phyloP scores from a whole-genome alignment of 2,329 filamentous ascomycete genomes.

The Sphaerulina vaccinii region DNA sequence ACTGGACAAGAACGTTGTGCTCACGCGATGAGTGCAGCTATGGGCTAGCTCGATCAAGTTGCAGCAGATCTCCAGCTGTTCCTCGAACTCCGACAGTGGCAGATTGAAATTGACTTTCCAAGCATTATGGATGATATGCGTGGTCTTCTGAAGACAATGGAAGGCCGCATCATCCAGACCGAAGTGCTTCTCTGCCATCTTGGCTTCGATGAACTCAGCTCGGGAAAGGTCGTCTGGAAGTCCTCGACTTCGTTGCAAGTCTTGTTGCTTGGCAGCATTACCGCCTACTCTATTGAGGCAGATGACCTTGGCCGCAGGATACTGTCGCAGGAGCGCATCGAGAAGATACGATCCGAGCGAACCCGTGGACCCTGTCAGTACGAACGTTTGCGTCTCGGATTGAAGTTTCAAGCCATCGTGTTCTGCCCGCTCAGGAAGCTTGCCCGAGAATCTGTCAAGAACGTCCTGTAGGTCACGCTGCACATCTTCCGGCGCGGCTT shows the following conservation, averaged over 20 bases:
- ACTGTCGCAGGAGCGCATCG: constrained; percentile 30
- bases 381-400: background rate
- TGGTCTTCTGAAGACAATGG: constrained; percentile 26
- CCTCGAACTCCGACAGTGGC: constrained; percentile 33
- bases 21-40: constrained; percentile 24
- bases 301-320: constrained; percentile 29
- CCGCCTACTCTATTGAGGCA: constrained; percentile 32
- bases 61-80: constrained; percentile 30
- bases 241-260: background rate
- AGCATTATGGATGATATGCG: constrained; percentile 39
- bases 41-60: constrained; percentile 31
- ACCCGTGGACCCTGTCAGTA: constrained; percentile 41
- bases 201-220: constrained; percentile 27
- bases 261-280: background rate
- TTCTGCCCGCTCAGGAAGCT: background rate
- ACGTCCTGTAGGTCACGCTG: background rate
- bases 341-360: constrained; percentile 39
- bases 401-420: background rate
- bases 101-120: constrained; percentile 42
- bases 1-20: constrained; percentile 41
- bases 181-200: constrained; percentile 26
- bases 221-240: background rate
- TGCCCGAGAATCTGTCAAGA: background rate
- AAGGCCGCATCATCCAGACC: constrained; percentile 28
- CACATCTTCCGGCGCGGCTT: background rate